Conservation (phyloP, 2,329 filamentous ascomycete species). For the Botrytis pseudocinerea region DNA sequence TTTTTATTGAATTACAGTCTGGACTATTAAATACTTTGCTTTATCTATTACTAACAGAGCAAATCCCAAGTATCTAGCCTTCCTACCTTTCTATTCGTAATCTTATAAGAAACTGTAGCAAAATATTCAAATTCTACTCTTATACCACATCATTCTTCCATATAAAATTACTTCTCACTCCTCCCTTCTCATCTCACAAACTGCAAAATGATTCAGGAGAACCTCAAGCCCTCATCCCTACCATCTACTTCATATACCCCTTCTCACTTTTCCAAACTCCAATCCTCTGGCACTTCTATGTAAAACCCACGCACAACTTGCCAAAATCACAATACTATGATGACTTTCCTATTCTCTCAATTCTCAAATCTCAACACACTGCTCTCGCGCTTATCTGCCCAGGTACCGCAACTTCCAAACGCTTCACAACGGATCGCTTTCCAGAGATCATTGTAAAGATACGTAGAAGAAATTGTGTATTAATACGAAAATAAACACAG, state of each 20-base stretch:
- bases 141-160: not conserved
- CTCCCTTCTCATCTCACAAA: accelerated
- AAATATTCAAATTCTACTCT: accelerated
- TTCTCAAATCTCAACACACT: no score
- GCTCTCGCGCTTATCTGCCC: not conserved
- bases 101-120: accelerated
- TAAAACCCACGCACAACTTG: accelerated
- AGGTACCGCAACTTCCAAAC: not conserved
- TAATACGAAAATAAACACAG: accelerated
- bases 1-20: no score
- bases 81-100: not conserved
- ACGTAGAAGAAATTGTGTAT: not conserved
- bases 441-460: not conserved
- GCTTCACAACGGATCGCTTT: no score
- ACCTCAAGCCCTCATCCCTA: not conserved
- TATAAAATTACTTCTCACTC: not conserved
- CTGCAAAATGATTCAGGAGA: not conserved
- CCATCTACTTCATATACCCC: accelerated
- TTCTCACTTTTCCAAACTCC: not conserved
- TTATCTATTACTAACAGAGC: not conserved
- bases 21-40: no score
- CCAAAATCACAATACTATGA: no score
- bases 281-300: no score
- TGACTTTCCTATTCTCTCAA: no score
- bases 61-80: not conserved